A percentile compares a stretch with the other conserved stretches of the same genome.
phyloP scores from a whole-genome alignment of 228 moss, liverwort and hornwort species.

The Sphagnum magellanicum region DNA sequence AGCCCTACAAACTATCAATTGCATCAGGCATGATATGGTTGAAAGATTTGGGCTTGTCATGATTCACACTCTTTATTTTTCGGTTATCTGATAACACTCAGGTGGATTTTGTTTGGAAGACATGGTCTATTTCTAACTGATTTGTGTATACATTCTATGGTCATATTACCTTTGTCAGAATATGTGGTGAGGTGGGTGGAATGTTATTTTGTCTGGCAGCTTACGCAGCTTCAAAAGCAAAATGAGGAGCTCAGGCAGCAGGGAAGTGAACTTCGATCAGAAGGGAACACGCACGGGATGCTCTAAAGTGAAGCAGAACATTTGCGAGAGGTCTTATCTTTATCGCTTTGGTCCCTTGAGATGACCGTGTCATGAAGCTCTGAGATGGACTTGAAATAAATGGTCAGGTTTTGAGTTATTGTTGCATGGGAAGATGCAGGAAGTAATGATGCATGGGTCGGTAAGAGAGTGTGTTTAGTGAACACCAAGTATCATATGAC shows the following conservation, averaged over 20 bases:
- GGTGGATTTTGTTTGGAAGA: background rate
- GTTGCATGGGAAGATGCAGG: too few species aligned
- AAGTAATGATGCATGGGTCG: background rate
- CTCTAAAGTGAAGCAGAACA: slow-evolving; percentile 79
- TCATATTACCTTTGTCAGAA: too few species aligned
- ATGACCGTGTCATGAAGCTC: too few species aligned
- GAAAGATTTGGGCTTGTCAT: background rate
- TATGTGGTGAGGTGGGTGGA: too few species aligned
- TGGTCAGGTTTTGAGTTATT: too few species aligned
- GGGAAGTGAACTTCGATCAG: slow-evolving; percentile 65
- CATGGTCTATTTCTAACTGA: background rate
- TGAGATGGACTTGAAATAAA: too few species aligned
- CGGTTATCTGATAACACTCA: background rate
- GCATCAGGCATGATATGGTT: background rate
- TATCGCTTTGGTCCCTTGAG: too few species aligned
- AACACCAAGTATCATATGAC: slow-evolving; percentile 1
- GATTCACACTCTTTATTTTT: background rate
- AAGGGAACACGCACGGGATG: slow-evolving; percentile 69
- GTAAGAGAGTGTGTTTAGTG: background rate
- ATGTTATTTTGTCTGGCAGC: slow-evolving; percentile 34
- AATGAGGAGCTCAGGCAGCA: slow-evolving; percentile 61
- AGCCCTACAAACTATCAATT: too few species aligned
- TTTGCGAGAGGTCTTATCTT: slow-evolving; percentile 72
- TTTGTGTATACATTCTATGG: too few species aligned
- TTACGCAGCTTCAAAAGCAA: slow-evolving; percentile 75